A percentile compares a stretch with the other conserved stretches of the same genome.
phyloP scores from a whole-genome alignment of 106 monocot species.

The Phalaenopsis equestris region DNA sequence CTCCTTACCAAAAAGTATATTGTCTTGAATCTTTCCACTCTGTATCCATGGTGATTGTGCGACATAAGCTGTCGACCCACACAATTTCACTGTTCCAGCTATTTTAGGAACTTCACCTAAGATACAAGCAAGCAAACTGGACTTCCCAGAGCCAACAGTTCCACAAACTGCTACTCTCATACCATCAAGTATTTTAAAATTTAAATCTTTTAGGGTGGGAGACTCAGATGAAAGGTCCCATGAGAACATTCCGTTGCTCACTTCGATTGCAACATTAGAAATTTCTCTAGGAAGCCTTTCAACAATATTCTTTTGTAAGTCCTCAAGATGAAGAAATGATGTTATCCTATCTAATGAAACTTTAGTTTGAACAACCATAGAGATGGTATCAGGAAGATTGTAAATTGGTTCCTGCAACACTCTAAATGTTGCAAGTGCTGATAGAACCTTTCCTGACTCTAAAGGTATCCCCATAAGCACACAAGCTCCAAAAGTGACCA shows the following conservation, averaged over 20 bases:
- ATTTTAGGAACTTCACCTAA: conserved; percentile 77
- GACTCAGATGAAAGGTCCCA: conserved; percentile 56
- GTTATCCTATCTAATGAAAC: conserved; percentile 84
- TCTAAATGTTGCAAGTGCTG: conserved; percentile 83
- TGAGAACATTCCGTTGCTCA: conserved; percentile 59
- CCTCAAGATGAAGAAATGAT: conserved; percentile 61
- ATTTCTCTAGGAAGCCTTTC: conserved; percentile 44
- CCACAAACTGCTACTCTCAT: conserved; percentile 89
- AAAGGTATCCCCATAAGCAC: conserved; percentile 80
- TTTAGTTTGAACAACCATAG: conserved; percentile 68
- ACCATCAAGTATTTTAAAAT: conserved; percentile 50
- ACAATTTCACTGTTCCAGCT: conserved; percentile 49
- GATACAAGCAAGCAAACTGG: conserved; percentile 74
- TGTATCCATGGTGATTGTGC: conserved; percentile 96
- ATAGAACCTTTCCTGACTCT: conserved; percentile 79
- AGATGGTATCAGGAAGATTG: conserved; percentile 60
- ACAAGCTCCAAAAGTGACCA: conserved; percentile 73
- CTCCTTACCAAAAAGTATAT: conserved; percentile 72
- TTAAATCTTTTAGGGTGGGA: conserved; percentile 54
- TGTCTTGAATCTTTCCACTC: conserved; percentile 89
- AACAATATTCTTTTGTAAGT: conserved; percentile 40
- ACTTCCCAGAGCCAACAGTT: conserved; percentile 84
- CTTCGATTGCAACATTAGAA: conserved; percentile 51
- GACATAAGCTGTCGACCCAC: conserved; percentile 75
- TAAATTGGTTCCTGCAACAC: conserved; percentile 78